phyloP scores from a whole-genome alignment of 2,329 filamentous ascomycete genomes.

The Alternaria triticina region DNA sequence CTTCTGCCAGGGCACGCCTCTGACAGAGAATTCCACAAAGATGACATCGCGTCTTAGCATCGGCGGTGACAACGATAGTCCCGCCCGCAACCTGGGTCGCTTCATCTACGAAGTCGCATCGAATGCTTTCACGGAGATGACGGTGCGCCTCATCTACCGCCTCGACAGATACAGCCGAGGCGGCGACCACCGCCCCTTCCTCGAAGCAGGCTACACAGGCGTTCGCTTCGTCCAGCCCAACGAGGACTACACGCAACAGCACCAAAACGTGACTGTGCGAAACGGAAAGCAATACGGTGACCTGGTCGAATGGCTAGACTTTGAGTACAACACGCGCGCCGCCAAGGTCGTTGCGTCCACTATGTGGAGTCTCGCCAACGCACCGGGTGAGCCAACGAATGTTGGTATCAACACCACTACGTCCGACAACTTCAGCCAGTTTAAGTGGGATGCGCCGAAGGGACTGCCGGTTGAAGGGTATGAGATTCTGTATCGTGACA shows the following conservation, averaged over 20 bases:
- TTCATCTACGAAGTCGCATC: constrained; percentile 61
- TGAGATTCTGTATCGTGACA: constrained; percentile 61
- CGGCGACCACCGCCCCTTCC: constrained; percentile 61
- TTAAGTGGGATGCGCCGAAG: constrained; percentile 54
- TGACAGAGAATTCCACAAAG: constrained; percentile 49
- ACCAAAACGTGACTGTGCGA: constrained; percentile 58
- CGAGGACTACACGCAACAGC: constrained; percentile 63
- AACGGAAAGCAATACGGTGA: constrained; percentile 61
- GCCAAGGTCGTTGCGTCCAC: constrained; percentile 59
- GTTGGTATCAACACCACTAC: constrained; percentile 54
- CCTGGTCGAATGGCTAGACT: constrained; percentile 60
- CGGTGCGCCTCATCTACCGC: constrained; percentile 60
- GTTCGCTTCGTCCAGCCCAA: constrained; percentile 62
- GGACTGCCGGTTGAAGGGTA: constrained; percentile 54
- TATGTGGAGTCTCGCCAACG: constrained; percentile 60
- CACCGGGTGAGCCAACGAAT: constrained; percentile 55
- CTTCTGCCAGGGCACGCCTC: constrained; percentile 57
- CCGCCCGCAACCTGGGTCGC: constrained; percentile 59
- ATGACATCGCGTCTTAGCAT: constrained; percentile 46
- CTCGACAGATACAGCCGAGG: constrained; percentile 62
- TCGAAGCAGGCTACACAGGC: constrained; percentile 59
- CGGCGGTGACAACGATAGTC: constrained; percentile 58
- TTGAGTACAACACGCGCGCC: constrained; percentile 59
- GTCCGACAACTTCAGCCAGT: constrained; percentile 55
- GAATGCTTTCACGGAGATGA: constrained; percentile 58